Percentiles rank a stretch among this genome's conserved stretches.
Evolutionary conservation across 2,329 filamentous ascomycete species (phyloP).

Genomic region (Cadophora luteo-olivacea): DNA sequence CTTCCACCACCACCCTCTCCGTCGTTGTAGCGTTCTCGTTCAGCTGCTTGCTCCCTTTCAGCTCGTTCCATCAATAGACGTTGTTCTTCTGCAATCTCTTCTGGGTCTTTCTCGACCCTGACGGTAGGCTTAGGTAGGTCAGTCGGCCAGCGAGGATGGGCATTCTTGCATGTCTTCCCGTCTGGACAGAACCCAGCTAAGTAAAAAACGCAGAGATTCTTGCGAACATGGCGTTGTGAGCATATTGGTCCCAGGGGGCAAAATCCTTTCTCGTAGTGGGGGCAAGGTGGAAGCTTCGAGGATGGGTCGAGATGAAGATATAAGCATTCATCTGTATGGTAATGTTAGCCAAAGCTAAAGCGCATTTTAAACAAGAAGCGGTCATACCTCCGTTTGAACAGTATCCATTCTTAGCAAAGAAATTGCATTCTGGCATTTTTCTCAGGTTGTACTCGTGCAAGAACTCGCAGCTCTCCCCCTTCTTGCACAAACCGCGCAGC

Average conservation of each 20-base stretch:
- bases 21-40: slow-evolving; percentile 48
- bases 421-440: slow-evolving; percentile 98
- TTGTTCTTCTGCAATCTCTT: slow-evolving; percentile 64
- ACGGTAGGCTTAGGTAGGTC: slow-evolving; percentile 77
- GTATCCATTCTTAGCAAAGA: slow-evolving; percentile 91
- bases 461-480: slow-evolving; percentile 96
- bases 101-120: slow-evolving; percentile 65
- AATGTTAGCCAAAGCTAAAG: slow-evolving; percentile 28
- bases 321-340: slow-evolving; percentile 77
- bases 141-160: slow-evolving; percentile 80
- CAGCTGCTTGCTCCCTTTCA: slow-evolving; percentile 57
- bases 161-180: slow-evolving; percentile 75
- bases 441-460: slow-evolving; percentile 98
- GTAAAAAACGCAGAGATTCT: slow-evolving; percentile 83
- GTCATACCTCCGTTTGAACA: slow-evolving; percentile 90
- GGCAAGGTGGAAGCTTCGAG: slow-evolving; percentile 79
- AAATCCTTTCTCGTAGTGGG: slow-evolving; percentile 94
- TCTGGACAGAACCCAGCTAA: slow-evolving; percentile 95
- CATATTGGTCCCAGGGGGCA: slow-evolving; percentile 89
- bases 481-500: slow-evolving; percentile 96
- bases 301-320: slow-evolving; percentile 90
- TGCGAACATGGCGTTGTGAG: slow-evolving; percentile 86
- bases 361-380: no score
- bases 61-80: slow-evolving; percentile 58
- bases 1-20: slow-evolving; percentile 40